Percentiles rank a stretch among this genome's conserved stretches.
Evolutionary conservation across 2,329 filamentous ascomycete species (phyloP).

Genomic region (Hymenoscyphus fraxineus): DNA sequence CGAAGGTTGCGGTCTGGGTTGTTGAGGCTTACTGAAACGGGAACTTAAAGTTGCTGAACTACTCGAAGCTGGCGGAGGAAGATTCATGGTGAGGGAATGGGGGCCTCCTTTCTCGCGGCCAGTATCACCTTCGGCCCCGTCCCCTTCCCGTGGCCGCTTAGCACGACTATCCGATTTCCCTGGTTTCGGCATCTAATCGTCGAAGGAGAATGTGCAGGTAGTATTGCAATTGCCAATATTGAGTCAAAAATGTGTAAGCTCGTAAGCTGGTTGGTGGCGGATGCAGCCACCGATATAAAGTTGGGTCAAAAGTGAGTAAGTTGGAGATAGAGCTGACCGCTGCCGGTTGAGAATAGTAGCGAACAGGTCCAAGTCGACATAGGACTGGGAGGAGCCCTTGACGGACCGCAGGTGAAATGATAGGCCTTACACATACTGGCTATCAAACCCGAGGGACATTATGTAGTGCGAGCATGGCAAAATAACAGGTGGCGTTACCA

Average conservation of each 20-base stretch:
- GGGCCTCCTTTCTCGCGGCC: background rate
- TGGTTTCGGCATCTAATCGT: background rate
- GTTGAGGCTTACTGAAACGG: background rate
- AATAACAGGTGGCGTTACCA: slow-evolving; percentile 2
- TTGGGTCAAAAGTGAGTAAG: background rate
- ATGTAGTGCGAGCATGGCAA: background rate
- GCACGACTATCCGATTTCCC: slow-evolving; percentile 2
- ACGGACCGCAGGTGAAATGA: background rate
- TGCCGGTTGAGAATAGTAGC: background rate
- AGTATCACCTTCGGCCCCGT: background rate
- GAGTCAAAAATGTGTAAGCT: background rate
- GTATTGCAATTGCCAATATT: background rate
- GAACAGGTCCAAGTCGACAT: background rate
- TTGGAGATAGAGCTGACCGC: background rate
- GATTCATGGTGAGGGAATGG: background rate
- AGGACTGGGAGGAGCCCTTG: background rate
- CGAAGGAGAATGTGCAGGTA: background rate
- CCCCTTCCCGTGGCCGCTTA: slow-evolving; percentile 6
- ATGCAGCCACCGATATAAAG: background rate
- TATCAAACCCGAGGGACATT: background rate
- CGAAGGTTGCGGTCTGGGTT: background rate
- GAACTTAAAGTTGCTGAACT: background rate
- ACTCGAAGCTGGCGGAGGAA: background rate
- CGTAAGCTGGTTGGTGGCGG: background rate
- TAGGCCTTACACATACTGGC: slow-evolving; percentile 1